Base-by-base conservation (phyloP, 192 early-diverging fungal species). In the Gamsiella multidivaricata region DNA sequence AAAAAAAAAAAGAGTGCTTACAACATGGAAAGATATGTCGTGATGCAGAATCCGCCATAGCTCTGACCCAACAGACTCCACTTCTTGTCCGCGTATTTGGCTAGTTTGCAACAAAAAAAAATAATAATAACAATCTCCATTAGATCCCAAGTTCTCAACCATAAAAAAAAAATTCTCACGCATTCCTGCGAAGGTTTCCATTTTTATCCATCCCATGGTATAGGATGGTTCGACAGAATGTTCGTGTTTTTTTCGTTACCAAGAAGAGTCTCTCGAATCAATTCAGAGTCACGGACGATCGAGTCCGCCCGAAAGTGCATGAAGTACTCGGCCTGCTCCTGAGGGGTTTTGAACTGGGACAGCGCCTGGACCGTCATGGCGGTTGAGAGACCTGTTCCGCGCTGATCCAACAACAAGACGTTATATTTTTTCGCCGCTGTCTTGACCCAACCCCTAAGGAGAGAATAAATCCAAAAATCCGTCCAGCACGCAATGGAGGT, bases 21-120 rank as follows among this genome's bases (percentile, higher is more conserved):
- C 85, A 88, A 91, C 56, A 91, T 61, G 28, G 88, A 89, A 46
- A 91, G 81, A 39, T 89, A 92, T 4, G 88, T 90, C 15, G 81
- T 82, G 52, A 87, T 85, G 67, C 89, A 92, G 71, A 92, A 92
- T 1, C 90, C 90, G 63, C 90, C 90, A 80, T 88, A 92, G 34
- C 87, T 88, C 64, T 90, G 90, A 37, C 90, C 90, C 20, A 92
- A 67, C 18, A 92, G 75, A 55, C 64, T 85, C 85, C 33, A 80
- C 52, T 65, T 80, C 57, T 71, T 80, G 10, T 71, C 78, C 5
- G 66, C 31, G 49, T 31, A 43, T 25, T 57, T 78, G 0, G 65
- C 74, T 78, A 54, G 29, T 36, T 23, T 12, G 23, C 15, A 3
- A 57, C 4, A 28, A 42, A 42, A 9, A 37, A 51, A 62, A 2